These are phyloP conservation scores for Trichoderma erinaceum DNA, from an alignment of 495 filamentous ascomycete genomes.

Conservation along the genomic window DNA sequence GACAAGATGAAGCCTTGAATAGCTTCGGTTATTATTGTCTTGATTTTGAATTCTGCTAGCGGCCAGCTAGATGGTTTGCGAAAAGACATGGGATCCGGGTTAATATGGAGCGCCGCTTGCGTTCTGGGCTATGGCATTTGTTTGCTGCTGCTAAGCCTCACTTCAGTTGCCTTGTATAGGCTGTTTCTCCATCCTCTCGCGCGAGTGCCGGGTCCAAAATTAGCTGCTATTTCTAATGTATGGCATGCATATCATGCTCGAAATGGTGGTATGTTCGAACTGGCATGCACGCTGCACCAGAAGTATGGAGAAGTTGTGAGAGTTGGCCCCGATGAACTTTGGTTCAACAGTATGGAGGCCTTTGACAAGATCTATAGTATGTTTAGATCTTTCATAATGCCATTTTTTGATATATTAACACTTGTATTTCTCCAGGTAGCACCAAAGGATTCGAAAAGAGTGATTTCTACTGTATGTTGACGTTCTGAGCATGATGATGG, in stretches of 20 bases:
- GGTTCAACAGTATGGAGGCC: slow-evolving; percentile 38
- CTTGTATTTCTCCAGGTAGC: slow-evolving; percentile 17
- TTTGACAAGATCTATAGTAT: slow-evolving; percentile 40
- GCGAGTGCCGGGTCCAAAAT: slow-evolving; percentile 29
- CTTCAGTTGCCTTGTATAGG: slow-evolving; percentile 19
- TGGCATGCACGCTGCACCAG: slow-evolving; percentile 38
- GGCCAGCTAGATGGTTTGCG: not conserved
- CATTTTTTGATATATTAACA: not conserved
- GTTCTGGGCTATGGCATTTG: not conserved
- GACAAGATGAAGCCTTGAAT: too few relatives aligned
- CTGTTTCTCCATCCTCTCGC: slow-evolving; percentile 31
- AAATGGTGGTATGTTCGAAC: slow-evolving; percentile 25
- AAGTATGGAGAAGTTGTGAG: slow-evolving; percentile 51
- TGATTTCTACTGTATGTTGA: slow-evolving; percentile 33
- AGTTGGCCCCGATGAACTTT: slow-evolving; percentile 51
- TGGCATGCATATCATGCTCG: slow-evolving; percentile 33
- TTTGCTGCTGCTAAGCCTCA: not conserved
- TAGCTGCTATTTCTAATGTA: slow-evolving; percentile 33
- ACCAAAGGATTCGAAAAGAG: slow-evolving; percentile 31
- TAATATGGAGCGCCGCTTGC: not conserved
- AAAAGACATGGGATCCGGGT: not conserved
- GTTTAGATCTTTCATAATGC: not conserved
- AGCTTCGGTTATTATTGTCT: not conserved
- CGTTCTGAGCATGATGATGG: not conserved
- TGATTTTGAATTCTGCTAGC: not conserved